Conservation (phyloP, 140 eudicot genomes). For the Oenanthe javanica region DNA sequence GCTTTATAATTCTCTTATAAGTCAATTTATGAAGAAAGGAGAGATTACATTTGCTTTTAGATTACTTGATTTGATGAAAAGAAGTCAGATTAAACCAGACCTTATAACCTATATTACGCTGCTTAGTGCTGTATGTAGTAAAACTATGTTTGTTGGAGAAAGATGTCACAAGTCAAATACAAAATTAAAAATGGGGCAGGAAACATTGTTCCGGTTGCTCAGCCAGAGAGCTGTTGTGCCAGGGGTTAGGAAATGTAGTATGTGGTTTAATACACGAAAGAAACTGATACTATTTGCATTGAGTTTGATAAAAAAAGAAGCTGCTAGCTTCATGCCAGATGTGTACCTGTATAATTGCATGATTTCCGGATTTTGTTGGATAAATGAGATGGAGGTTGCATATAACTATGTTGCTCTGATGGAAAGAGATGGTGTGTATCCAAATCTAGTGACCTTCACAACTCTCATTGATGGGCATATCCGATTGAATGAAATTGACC, state of each 20-base stretch:
- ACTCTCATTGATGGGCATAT: constrained; percentile 57
- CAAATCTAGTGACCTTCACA: constrained; percentile 57
- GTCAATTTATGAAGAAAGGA: constrained; percentile 52
- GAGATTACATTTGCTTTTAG: constrained; percentile 49
- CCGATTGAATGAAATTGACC: constrained; percentile 42
- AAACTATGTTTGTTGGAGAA: constrained; percentile 26
- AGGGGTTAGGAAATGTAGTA: constrained; percentile 12
- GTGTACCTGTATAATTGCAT: constrained; percentile 43
- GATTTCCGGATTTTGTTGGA: constrained; percentile 51
- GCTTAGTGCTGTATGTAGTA: constrained; percentile 58
- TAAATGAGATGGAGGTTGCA: constrained; percentile 49
- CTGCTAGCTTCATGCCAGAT: constrained; percentile 29
- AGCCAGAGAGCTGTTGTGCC: constrained; percentile 22
- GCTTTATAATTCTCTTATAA: constrained; percentile 57
- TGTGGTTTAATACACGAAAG: constrained; percentile 32
- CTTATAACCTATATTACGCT: constrained; percentile 40
- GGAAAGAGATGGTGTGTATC: constrained; percentile 41
- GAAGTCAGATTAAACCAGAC: constrained; percentile 44
- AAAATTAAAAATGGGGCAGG: constrained; percentile 32
- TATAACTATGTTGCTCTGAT: constrained; percentile 41
- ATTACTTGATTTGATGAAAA: constrained; percentile 56
- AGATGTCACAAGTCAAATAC: constrained; percentile 23
- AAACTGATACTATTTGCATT: constrained; percentile 35
- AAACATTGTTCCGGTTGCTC: constrained; percentile 35
- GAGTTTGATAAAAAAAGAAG: constrained; percentile 30